phyloP scores from a whole-genome alignment of 768 basidiomycete species.

The Tricholoma sp. region DNA sequence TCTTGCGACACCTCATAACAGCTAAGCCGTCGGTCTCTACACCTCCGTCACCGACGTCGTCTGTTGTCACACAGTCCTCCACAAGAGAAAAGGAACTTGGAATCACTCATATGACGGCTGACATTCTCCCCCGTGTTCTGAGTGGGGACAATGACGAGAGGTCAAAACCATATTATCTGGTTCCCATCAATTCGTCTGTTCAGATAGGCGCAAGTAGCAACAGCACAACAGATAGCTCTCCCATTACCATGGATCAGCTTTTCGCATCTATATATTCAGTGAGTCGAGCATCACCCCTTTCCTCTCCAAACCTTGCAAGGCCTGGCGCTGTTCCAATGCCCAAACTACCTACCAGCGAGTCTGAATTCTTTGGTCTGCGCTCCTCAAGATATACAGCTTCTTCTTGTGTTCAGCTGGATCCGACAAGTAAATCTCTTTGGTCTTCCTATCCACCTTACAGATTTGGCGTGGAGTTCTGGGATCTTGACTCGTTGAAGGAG shows the following conservation, averaged over 20 bases:
- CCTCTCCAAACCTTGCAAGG: constrained; percentile 16
- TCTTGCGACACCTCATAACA: constrained; percentile 58
- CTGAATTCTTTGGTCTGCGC: constrained; percentile 62
- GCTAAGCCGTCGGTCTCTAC: constrained; percentile 28
- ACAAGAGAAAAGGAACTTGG: constrained; percentile 65
- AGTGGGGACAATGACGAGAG: constrained; percentile 14
- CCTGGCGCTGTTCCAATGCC: constrained; percentile 22
- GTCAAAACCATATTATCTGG: constrained; percentile 50
- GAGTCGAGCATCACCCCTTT: constrained; percentile 17
- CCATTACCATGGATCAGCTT: constrained; percentile 64
- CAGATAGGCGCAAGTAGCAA: constrained; percentile 69
- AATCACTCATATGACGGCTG: constrained; percentile 47
- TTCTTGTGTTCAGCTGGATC: constrained; percentile 37
- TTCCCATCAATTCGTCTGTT: constrained; percentile 64
- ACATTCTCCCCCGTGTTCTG: constrained; percentile 35
- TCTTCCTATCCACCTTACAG: constrained; percentile 75
- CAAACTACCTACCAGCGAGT: constrained; percentile 34
- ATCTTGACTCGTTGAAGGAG: constrained; percentile 74
- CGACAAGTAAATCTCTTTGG: constrained; percentile 50
- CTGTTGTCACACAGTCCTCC: neutral
- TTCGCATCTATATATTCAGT: constrained; percentile 38
- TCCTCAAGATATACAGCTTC: constrained; percentile 36
- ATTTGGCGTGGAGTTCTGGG: constrained; percentile 90
- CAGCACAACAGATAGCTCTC: constrained; percentile 23
- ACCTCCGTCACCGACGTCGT: constrained; percentile 18